Evolutionary conservation across 352 stramenopile species (phyloP), one percentile per base, ranked within the genome.

Genomic region (Phytophthora cactorum): DNA sequence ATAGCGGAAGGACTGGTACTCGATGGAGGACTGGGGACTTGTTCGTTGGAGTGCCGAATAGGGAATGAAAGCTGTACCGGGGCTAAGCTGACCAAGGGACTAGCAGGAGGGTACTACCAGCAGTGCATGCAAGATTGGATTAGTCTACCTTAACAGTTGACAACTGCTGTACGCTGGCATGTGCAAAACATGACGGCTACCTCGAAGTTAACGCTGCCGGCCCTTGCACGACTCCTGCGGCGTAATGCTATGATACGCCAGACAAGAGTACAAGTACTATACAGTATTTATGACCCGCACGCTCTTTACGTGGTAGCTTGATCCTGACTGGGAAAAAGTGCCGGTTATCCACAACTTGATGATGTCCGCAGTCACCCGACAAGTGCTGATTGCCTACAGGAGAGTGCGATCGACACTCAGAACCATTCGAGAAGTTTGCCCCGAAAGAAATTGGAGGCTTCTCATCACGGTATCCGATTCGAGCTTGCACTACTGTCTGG

Each of bases 61-160:
- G 32, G 27, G 59, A 71, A 66, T 75, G 67, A 59, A 29, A 36
- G 25, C 25, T 52, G 15, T 10, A 52, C 1, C 14, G 45, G 15
- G 28, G 29, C 5, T 32, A 43, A 58, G 25, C 32, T 17, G 29
- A 7, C 17, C 44, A 9, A 15, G 36, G 39, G 28, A n/a, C 34
- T 45, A 6, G 50, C 27, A 47, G 15, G 22, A 22, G 22, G 22
- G 22, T 22, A 22, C 22, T 22, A 22, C 22, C 22, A n/a, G 14
- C 27, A 8, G 25, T 49, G 9, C 44, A 38, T 34, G 6, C 44
- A 31, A 32, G 22, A 63, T 63, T 63, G 45, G 43, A 54, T 12
- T 49, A 54, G 43, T 62, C 55, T 46, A 44, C 54, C 32, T 31
- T 11, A 27, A 45, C 39, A 52, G 9, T 25, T 15, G 34, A 46